Evolutionary conservation across 805 yeast genomes (phyloP).

Genomic region (Schizosaccharomyces octosporus): DNA sequence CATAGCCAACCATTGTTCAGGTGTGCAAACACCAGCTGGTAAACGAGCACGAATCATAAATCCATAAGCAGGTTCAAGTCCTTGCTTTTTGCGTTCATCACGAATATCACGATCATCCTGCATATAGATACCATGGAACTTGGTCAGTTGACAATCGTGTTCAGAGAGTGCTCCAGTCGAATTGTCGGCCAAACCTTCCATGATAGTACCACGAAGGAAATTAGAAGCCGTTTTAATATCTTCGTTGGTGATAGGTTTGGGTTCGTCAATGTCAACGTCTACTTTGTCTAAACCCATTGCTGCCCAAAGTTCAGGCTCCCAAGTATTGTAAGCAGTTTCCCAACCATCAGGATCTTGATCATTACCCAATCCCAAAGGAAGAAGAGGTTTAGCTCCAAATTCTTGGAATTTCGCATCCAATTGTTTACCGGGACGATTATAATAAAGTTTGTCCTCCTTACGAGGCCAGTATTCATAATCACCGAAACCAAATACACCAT

Average conservation of each 20-base stretch:
- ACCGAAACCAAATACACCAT: constrained; percentile 53
- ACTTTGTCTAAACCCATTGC: constrained; percentile 67
- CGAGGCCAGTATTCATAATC: constrained; percentile 89
- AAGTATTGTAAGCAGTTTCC: constrained; percentile 66
- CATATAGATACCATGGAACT: constrained; percentile 95
- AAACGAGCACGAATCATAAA: constrained; percentile 90
- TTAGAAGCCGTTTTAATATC: constrained; percentile 78
- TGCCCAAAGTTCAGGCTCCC: constrained; percentile 73
- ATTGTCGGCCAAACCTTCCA: constrained; percentile 54
- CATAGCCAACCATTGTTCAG: constrained; percentile 67
- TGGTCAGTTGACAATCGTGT: constrained; percentile 76
- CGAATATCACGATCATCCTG: constrained; percentile 94
- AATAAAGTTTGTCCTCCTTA: constrained; percentile 79
- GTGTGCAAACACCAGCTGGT: constrained; percentile 79
- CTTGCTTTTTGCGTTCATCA: constrained; percentile 76
- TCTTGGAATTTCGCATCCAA: constrained; percentile 36
- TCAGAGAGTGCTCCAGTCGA: constrained; percentile 82
- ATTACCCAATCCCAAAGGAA: constrained; percentile 72
- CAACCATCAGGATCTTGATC: constrained; percentile 95
- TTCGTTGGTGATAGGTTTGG: constrained; percentile 75
- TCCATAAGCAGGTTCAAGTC: constrained; percentile 85
- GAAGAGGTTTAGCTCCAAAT: constrained; percentile 50
- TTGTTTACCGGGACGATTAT: constrained; percentile 74
- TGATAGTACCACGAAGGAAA: constrained; percentile 79
- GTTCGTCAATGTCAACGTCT: constrained; percentile 71